A percentile compares a stretch with the other conserved stretches of the same genome.
Evolutionary conservation across 495 filamentous ascomycete genomes (phyloP).

Genomic region (Neurospora hispaniola): DNA sequence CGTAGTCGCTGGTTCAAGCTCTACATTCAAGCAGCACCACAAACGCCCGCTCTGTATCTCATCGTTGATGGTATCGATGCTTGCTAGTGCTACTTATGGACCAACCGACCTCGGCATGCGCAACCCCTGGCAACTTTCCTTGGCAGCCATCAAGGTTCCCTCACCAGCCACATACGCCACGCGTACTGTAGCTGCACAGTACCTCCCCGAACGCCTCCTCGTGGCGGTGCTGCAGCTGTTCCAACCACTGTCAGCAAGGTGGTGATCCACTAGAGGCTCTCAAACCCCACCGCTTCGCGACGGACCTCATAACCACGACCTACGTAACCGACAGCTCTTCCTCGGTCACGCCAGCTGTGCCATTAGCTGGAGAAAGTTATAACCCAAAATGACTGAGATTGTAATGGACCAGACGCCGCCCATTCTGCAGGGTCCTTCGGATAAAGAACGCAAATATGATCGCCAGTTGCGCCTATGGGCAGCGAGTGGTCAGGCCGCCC

Average conservation of each 20-base stretch:
- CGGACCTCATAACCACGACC: background rate
- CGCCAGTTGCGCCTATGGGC: conserved; percentile 94
- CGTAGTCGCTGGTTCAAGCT: background rate
- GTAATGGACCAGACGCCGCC: conserved; percentile 40
- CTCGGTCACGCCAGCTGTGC: background rate
- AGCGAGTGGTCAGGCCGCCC: conserved; percentile 76
- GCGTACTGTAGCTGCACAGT: background rate
- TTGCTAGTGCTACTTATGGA: background rate
- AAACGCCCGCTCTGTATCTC: background rate
- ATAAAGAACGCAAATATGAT: conserved; percentile 92
- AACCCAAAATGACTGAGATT: conserved; percentile 34
- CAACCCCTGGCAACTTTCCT: background rate
- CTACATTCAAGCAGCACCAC: background rate
- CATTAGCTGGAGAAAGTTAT: background rate
- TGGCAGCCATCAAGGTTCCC: background rate
- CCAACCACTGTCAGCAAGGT: background rate
- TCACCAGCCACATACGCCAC: background rate
- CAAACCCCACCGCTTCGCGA: background rate
- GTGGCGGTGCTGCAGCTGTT: background rate
- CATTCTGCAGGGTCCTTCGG: conserved; percentile 53
- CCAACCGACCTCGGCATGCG: background rate
- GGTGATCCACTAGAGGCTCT: background rate
- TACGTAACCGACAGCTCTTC: background rate
- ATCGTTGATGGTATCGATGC: background rate
- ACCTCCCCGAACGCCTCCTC: background rate